Evolutionary conservation across 1,139 yeast genomes (phyloP).

Genomic region (Nadsonia commutata): DNA sequence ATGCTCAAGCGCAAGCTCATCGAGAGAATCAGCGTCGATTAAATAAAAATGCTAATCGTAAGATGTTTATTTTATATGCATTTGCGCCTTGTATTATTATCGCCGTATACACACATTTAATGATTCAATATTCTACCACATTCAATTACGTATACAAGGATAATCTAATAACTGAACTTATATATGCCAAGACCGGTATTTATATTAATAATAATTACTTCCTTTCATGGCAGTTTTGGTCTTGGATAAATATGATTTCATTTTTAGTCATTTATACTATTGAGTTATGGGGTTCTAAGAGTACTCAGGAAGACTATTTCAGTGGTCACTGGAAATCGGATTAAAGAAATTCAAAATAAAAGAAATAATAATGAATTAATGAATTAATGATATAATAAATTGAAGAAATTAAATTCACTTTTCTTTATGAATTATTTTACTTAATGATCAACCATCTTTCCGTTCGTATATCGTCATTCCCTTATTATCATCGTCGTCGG

Average conservation of each 20-base stretch:
- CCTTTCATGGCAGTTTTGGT: slow-evolving; percentile 5
- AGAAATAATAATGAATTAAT: too few relatives aligned
- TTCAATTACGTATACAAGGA: slow-evolving; percentile 3
- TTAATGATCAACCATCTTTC: too few relatives aligned
- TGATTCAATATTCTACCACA: slow-evolving; percentile 78
- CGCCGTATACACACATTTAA: slow-evolving; percentile 86
- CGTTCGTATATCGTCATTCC: too few relatives aligned
- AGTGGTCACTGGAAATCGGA: not conserved
- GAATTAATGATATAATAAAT: too few relatives aligned
- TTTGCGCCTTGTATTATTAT: slow-evolving; percentile 88
- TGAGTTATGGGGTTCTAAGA: slow-evolving; percentile 3
- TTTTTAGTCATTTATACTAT: slow-evolving; percentile 17
- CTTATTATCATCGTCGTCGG: too few relatives aligned
- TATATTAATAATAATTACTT: slow-evolving; percentile 6
- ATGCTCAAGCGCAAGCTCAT: not conserved
- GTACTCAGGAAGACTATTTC: slow-evolving; percentile 8
- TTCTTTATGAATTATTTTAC: too few relatives aligned
- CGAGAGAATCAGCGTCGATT: slow-evolving; percentile 18
- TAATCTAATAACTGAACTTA: slow-evolving; percentile 1
- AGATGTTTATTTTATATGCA: slow-evolving; percentile 51
- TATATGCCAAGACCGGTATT: slow-evolving; percentile 5
- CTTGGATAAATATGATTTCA: slow-evolving; percentile 12
- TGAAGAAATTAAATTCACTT: too few relatives aligned
- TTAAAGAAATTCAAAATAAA: too few relatives aligned
- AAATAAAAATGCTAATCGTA: slow-evolving; percentile 20